phyloP scores from a whole-genome alignment of 768 basidiomycete genomes.

The Mycena vulgaris region DNA sequence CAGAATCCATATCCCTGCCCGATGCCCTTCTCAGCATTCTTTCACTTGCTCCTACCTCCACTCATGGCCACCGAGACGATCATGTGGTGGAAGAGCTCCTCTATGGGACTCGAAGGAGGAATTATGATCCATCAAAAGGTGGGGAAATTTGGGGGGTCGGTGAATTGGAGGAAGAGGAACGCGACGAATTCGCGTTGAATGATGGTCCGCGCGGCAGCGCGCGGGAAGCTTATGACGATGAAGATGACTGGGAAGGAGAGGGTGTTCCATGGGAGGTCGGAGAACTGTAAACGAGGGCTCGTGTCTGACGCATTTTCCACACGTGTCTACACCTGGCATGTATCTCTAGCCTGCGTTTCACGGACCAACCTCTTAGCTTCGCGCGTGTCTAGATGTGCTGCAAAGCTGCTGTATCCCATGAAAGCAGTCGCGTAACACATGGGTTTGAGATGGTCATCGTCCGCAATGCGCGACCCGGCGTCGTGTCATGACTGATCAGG shows the following conservation, averaged over 20 bases:
- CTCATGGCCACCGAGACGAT: conserved; percentile 63
- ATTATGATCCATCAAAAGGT: conserved; percentile 75
- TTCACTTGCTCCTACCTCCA: conserved; percentile 67
- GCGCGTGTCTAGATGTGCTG: conserved; percentile 19
- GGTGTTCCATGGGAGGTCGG: conserved; percentile 87
- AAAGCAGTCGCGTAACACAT: conserved; percentile 27
- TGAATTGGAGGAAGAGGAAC: conserved; percentile 64
- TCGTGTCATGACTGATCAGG: conserved; percentile 25
- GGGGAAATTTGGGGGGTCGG: conserved; percentile 86
- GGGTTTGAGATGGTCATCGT: conserved; percentile 14
- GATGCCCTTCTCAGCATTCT: conserved; percentile 77
- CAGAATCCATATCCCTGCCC: conserved; percentile 68
- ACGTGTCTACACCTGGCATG: conserved; percentile 31
- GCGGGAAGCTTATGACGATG: conserved; percentile 51
- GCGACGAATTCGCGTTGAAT: conserved; percentile 36
- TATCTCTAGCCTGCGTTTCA: conserved; percentile 28
- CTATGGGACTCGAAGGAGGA: conserved; percentile 64
- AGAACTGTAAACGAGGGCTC: conserved; percentile 66
- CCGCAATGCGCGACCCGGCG: conserved; percentile 23
- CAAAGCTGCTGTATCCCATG: conserved; percentile 24
- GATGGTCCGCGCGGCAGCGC: neutral
- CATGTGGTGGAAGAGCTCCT: conserved; percentile 72
- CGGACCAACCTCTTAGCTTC: conserved; percentile 17
- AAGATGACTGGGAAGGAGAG: conserved; percentile 87
- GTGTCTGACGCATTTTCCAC: conserved; percentile 14